Percentiles rank a stretch among this genome's conserved stretches.
These are phyloP conservation scores for Polysphondylium violaceum DNA, from an alignment of 78 protist genomes.

Conservation along the genomic window DNA sequence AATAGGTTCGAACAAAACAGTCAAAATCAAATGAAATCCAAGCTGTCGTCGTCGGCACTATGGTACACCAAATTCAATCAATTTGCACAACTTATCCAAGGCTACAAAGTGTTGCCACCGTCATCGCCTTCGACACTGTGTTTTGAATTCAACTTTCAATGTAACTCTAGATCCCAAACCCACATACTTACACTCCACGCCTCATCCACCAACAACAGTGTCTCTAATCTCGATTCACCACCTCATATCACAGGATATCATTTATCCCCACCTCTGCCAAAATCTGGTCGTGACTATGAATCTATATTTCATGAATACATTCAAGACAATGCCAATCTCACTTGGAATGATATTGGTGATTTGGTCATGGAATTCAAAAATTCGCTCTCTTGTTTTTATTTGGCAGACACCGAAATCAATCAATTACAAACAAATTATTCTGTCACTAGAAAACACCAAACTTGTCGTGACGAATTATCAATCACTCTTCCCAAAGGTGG, in stretches of 20 bases:
- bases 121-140: too few relatives aligned
- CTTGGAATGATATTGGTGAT: not conserved
- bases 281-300: not conserved
- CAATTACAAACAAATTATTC: slow-evolving; percentile 1
- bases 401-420: slow-evolving; percentile 1
- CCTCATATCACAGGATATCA: not conserved
- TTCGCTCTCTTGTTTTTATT: slow-evolving; percentile 8
- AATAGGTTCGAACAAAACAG: not conserved
- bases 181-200: not conserved
- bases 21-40: not conserved
- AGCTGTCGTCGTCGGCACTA: not conserved
- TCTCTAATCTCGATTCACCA: not conserved
- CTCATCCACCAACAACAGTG: not conserved
- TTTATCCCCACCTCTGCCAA: not conserved
- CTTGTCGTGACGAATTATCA: not conserved
- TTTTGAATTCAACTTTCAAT: too few relatives aligned
- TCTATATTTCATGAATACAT: not conserved
- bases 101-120: too few relatives aligned
- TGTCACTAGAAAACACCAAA: not conserved
- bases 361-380: slow-evolving; percentile 6
- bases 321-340: not conserved
- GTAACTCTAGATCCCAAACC: not conserved
- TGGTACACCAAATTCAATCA: not conserved
- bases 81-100: not conserved
- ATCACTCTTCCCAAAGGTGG: slow-evolving; percentile 8